Evolutionary conservation across 2,329 filamentous ascomycete species (phyloP), one percentile per base, ranked within the genome.

Genomic region (Microascus cirrosus): DNA sequence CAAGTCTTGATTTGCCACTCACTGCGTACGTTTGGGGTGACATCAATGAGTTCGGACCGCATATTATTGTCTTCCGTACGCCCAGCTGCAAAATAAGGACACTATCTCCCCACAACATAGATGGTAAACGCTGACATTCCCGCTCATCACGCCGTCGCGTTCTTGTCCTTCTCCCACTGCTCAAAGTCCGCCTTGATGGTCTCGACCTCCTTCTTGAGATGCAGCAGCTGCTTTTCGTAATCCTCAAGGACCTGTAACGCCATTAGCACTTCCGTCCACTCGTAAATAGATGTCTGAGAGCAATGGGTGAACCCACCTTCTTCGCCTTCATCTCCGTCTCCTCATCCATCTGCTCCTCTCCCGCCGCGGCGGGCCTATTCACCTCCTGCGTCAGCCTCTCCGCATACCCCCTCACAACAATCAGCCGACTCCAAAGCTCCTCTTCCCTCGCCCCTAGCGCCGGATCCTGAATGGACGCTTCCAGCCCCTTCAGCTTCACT

Each of bases 351-450:
- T 79, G 76, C 36, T 81, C 79, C 18, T 76, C 74, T 45, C 81
- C 77, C 57, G 77, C 74, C 28, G 77, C 73, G 2, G 83, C 81
- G 58, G 85, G 76, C 72, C 84, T 85, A 68, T 86, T 87, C 59
- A 90, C 78, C 74, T 94, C 89, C 64, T 82, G 83, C 66, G 86
- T 86, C 63, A 95, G 71, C 65, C 84, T 80, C 63, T 86, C 82
- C 24, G 87, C 86, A 62, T 90, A 83, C 61, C 88, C 87, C 62
- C 87, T 78, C 54, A 94, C 74, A 42, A 86, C 81, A 54, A 91
- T 86, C 73, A 94, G 81, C 53, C 89, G 77, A 62, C 89, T 90
- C 89, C 89, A 94, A 52, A 94, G 83, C 74, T 94, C 89, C 70
- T 94, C 90, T 67, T 90, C 86, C 63, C 88, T 77, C 2, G 88